Evolutionary conservation across 345 rosid genomes (phyloP).

Genomic region (Toxicodendron radicans): DNA sequence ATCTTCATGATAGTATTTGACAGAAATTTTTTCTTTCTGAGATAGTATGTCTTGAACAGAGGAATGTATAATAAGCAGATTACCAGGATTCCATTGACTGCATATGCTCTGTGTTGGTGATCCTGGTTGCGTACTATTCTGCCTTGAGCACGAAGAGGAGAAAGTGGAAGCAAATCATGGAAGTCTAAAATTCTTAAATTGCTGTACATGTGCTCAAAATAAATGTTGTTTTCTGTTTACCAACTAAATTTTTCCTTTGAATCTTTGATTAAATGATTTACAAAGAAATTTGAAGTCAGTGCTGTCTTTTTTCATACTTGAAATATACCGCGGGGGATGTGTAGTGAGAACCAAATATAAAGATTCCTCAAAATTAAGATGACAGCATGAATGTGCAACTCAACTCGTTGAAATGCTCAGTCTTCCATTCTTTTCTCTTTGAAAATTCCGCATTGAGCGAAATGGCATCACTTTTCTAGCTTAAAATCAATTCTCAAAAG

Average conservation of each 20-base stretch:
- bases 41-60: no score
- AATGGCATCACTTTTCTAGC: no score
- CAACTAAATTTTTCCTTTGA: not conserved
- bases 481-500: no score
- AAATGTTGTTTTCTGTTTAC: not conserved
- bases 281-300: not conserved
- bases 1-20: not conserved
- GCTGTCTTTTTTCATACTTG: not conserved
- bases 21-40: no score
- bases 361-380: not conserved
- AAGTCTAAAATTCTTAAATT: not conserved
- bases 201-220: not conserved
- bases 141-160: no score
- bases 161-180: no score
- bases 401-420: not conserved
- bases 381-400: not conserved
- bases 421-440: not conserved
- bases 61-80: no score
- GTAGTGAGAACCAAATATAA: no score
- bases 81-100: no score
- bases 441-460: not conserved
- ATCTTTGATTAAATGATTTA: not conserved
- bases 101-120: no score
- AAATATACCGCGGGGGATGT: not conserved
- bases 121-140: no score